These are phyloP conservation scores for Melaleuca quinquenervia DNA, from an alignment of 345 rosid genomes.

Conservation along the genomic window DNA sequence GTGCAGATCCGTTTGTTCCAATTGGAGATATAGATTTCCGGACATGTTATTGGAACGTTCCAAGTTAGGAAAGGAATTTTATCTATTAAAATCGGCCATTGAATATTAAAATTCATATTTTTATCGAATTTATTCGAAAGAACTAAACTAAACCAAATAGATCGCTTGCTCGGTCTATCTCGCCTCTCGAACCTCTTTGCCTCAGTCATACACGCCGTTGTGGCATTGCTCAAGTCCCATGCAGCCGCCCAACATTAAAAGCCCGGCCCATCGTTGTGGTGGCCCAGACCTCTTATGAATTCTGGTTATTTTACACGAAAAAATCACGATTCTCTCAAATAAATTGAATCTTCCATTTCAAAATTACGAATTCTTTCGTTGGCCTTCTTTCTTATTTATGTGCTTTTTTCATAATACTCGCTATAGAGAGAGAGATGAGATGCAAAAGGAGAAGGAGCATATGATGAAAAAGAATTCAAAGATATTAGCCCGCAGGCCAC, in stretches of 20 bases:
- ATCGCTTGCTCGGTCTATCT: background rate
- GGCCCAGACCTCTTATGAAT: background rate
- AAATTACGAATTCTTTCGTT: background rate
- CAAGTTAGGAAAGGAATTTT: background rate
- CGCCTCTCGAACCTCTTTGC: background rate
- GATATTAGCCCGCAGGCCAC: background rate
- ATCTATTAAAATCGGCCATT: background rate
- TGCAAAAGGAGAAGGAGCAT: background rate
- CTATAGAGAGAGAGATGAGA: background rate
- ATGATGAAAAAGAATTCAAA: background rate
- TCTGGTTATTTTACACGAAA: background rate
- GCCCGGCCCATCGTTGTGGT: background rate
- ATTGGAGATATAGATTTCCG: background rate
- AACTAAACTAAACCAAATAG: background rate
- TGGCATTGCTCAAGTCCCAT: background rate
- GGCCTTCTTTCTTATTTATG: background rate
- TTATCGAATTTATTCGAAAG: background rate
- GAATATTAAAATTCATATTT: background rate
- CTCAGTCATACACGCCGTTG: rapidly evolving
- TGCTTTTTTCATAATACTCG: background rate
- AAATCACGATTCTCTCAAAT: background rate
- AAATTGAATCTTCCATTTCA: too few relatives aligned
- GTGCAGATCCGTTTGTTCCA: too few relatives aligned
- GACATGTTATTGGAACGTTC: background rate
- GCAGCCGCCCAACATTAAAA: background rate